Percentiles rank a stretch among this genome's conserved stretches.
Evolutionary conservation across 768 basidiomycete species (phyloP).

Genomic region (Trametes gibbosa): DNA sequence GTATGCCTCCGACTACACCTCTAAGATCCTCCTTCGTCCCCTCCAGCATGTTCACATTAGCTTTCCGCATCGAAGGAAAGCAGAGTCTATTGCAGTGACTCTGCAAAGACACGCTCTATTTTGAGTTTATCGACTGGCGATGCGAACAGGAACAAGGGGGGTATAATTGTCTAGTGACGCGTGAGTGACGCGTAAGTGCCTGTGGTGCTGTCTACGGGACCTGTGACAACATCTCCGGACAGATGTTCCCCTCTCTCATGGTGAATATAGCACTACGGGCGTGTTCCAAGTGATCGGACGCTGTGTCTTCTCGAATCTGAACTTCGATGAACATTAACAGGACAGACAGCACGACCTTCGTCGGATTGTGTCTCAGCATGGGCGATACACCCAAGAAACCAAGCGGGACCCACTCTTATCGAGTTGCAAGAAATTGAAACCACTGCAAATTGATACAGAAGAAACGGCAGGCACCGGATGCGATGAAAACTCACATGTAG

Average conservation of each 20-base stretch:
- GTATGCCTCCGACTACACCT: background rate
- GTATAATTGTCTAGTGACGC: no score
- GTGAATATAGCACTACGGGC: background rate
- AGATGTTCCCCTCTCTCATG: no score
- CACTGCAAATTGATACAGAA: background rate
- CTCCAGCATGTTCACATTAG: no score
- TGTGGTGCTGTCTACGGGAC: background rate
- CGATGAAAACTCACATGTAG: constrained; percentile 12
- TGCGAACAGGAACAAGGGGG: no score
- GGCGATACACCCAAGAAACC: background rate
- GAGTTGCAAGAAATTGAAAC: constrained; percentile 21
- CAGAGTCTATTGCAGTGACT: no score
- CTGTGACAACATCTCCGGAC: background rate
- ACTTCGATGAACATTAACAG: background rate
- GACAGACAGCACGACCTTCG: background rate
- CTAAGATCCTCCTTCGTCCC: no score
- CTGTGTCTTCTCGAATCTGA: background rate
- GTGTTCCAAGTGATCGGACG: background rate
- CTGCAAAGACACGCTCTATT: no score
- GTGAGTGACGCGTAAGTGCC: no score
- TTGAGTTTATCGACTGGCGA: no score
- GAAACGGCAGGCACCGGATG: background rate
- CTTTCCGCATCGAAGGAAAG: no score
- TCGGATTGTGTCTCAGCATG: no score
- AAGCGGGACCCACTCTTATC: constrained; percentile 15